Evolutionary conservation across 1,139 yeast genomes (phyloP).

Genomic region (Lodderomyces orthopsilosis): DNA sequence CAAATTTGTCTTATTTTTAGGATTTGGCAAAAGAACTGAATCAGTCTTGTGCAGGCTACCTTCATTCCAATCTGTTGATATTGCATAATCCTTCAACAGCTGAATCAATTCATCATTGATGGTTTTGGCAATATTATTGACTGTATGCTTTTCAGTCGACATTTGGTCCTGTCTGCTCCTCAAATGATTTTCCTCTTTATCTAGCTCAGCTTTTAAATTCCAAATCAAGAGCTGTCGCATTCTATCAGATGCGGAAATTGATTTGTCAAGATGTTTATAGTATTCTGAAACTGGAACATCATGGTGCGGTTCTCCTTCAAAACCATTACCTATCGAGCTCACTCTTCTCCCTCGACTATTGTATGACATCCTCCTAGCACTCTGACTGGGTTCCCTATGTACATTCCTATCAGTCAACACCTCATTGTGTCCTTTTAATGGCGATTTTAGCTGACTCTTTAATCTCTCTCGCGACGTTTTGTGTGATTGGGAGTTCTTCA

Average conservation of each 20-base stretch:
- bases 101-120: slow-evolving; percentile 63
- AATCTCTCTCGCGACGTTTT: not conserved
- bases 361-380: slow-evolving; percentile 48
- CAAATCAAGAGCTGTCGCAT: slow-evolving; percentile 70
- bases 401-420: not conserved
- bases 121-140: slow-evolving; percentile 55
- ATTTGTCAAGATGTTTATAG: slow-evolving; percentile 59
- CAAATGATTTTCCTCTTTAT: slow-evolving; percentile 27
- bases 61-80: slow-evolving; percentile 68
- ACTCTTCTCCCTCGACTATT: slow-evolving; percentile 66
- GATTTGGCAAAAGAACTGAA: slow-evolving; percentile 46
- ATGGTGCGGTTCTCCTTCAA: slow-evolving; percentile 64
- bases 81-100: slow-evolving; percentile 56
- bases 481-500: not conserved
- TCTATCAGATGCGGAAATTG: slow-evolving; percentile 68
- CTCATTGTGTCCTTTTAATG: slow-evolving; percentile 6
- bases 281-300: slow-evolving; percentile 57
- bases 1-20: slow-evolving; percentile 51
- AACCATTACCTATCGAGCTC: slow-evolving; percentile 68
- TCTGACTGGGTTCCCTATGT: slow-evolving; percentile 3
- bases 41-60: slow-evolving; percentile 21
- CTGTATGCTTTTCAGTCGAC: slow-evolving; percentile 35
- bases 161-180: slow-evolving; percentile 20
- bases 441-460: slow-evolving; percentile 8
- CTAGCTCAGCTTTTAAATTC: slow-evolving; percentile 57